Percentiles rank a stretch among this genome's conserved stretches.
Conservation (phyloP, 2,329 filamentous ascomycete species). For the Aspergillus glaucus region DNA sequence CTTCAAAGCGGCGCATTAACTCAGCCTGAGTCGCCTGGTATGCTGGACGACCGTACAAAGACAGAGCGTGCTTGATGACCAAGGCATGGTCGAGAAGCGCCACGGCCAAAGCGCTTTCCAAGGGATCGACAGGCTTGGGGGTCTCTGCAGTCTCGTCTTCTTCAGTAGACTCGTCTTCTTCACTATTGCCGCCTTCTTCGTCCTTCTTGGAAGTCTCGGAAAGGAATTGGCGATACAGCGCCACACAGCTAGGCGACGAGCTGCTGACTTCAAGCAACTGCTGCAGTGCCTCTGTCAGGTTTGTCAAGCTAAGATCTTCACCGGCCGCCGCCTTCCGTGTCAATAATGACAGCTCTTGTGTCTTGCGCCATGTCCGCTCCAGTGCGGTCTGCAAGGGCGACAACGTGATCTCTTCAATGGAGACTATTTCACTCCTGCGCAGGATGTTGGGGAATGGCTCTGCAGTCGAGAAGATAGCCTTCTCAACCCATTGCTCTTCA, state of each 20-base stretch:
- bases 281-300: constrained; percentile 68
- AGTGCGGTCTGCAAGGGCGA: constrained; percentile 78
- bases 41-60: constrained; percentile 57
- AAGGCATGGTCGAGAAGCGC: constrained; percentile 84
- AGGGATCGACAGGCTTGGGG: constrained; percentile 43
- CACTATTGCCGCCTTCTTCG: constrained; percentile 33
- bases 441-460: constrained; percentile 89
- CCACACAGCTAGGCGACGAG: constrained; percentile 67
- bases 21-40: constrained; percentile 42
- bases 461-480: constrained; percentile 73
- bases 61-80: constrained; percentile 75
- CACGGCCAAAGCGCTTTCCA: constrained; percentile 75
- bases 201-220: constrained; percentile 42
- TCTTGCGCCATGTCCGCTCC: constrained; percentile 85
- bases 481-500: constrained; percentile 71
- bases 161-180: constrained; percentile 31
- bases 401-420: constrained; percentile 59
- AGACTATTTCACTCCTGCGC: constrained; percentile 75
- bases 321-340: constrained; percentile 69
- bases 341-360: constrained; percentile 69
- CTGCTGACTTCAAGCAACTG: constrained; percentile 72
- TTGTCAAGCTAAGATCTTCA: constrained; percentile 62
- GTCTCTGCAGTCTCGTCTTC: constrained; percentile 47
- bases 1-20: constrained; percentile 33
- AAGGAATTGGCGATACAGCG: constrained; percentile 68